phyloP scores from a whole-genome alignment of 306 rosid genomes.

The Cyamopsis tetragonoloba region DNA sequence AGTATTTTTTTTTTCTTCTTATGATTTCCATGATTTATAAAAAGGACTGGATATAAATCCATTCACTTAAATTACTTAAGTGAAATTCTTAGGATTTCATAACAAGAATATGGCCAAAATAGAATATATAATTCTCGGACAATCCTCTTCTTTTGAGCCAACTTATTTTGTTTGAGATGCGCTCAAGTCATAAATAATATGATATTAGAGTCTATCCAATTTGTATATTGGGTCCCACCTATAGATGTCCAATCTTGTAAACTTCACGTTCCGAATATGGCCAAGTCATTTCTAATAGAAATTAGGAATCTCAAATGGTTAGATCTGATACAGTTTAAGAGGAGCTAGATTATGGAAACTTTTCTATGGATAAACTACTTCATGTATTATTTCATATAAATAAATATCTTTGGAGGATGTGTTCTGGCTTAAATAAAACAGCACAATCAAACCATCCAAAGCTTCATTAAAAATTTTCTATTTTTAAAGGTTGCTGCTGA shows the following conservation, averaged over 20 bases:
- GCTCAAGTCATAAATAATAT: too few species aligned
- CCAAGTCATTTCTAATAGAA: too few species aligned
- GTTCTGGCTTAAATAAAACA: neutral
- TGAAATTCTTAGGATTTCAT: constrained; percentile 11
- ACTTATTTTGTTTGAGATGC: too few species aligned
- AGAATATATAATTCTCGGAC: too few species aligned
- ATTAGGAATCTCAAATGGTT: neutral
- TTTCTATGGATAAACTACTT: neutral
- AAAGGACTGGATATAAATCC: neutral
- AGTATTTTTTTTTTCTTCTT: constrained; percentile 14
- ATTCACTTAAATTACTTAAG: neutral
- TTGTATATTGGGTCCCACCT: too few species aligned
- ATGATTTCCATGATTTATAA: neutral
- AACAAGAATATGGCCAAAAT: too few species aligned
- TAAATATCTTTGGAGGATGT: neutral
- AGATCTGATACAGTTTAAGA: neutral
- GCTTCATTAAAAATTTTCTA: neutral
- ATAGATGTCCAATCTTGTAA: constrained; percentile 18
- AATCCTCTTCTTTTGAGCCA: too few species aligned
- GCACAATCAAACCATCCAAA: neutral
- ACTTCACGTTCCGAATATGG: too few species aligned
- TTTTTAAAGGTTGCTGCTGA: neutral
- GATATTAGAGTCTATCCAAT: too few species aligned
- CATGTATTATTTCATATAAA: neutral
- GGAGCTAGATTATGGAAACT: neutral